Base-by-base conservation (phyloP, 2,329 filamentous ascomycete species). In the Sporothrix dimorphospora region DNA sequence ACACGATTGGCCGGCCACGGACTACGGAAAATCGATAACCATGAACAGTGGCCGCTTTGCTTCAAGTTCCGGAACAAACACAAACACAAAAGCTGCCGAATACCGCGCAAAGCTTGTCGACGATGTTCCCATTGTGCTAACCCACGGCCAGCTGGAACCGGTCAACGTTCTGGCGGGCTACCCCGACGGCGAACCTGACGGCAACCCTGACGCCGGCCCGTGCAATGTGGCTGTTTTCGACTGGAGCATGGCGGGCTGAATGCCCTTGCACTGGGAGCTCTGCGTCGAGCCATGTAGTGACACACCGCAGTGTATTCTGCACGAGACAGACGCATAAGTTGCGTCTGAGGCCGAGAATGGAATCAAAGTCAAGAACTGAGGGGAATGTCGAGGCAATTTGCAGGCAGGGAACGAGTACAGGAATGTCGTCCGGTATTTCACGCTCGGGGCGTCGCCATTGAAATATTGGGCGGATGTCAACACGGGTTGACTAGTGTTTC, bases 161-260 rank as follows among this genome's bases (percentile, higher is more conserved):
- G 16, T 3, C 21, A 72, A 72, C 24, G 9, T 72, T 1, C n/a
- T 72, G 5, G 40, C 71, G 21, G 34, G 21, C 5, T 6, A n/a
- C 6, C 27, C 47, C n/a, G n/a, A n/a, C n/a, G n/a, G n/a, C n/a
- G n/a, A n/a, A n/a, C n/a, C n/a, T 0, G 45, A 21, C 38, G 12
- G 9, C 21, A 5, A 40, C n/a, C 21, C 7, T 8, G 30, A 40
- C 4, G 49, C 12, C 1, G 5, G 12, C 4, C 40, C 7, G 1
- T 24, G 8, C 0, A 72, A 80, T 57, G 24, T 77, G 40, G 75
- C 76, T 1, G 77, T 81, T 49, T 63, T 82, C 72, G 79, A 81
- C 74, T 81, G 80, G 80, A 73, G 76, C 70, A 77, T 80, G 74
- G 77, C 79, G 6, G 80, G 80, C 4, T 81, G 79, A 78, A 79